Evolutionary conservation across 176 grass and related monocot genomes (phyloP), one percentile per base, ranked within the genome.

Genomic region (Phragmites australis): DNA sequence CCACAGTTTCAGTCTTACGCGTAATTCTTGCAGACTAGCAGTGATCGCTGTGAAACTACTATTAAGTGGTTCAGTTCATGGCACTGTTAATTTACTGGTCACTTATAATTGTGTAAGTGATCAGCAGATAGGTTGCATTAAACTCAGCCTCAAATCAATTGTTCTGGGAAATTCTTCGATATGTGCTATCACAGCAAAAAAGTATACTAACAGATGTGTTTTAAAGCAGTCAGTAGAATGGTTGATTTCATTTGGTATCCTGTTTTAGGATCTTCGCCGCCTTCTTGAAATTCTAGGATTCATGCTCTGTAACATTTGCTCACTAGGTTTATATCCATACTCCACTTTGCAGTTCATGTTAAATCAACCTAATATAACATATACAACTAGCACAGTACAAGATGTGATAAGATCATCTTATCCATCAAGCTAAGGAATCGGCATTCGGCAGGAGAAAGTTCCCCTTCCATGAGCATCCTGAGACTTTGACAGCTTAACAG

Each of bases 401-500:
- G 1, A 55, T 8, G 51, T 5, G 53, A 12, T 23, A 19, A 54
- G 52, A 19, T 22, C 19, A 27, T 57, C 22, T 26, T 57, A 57
- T 57, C 54, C 54, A 57, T 26, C 54, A 57, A 57, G 22, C 22
- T 57, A 25, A 23, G 26, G 8, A 45, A 26, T 34, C 19, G 18
- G 46, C 10, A 22, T 10, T 10, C 0, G 17, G 26, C 13, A 47
- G 15, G 40, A 58, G 37, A 47, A 46, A 46, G 26, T 62, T 77
- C 42, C 42, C 2, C 26, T 31, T 62, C 56, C 31, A 46, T 30
- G 74, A 25, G 56, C 74, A 77, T 47, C 55, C 57, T 13, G 25
- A 29, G 52, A 61, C 25, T 17, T 6, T 19, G 74, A 76, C 75
- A 63, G 26, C 58, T 77, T 22, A 77, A 77, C 75, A 49, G 58